These are phyloP conservation scores for Fusarium sarcochroum DNA, from an alignment of 2,329 filamentous ascomycete species.

Conservation along the genomic window DNA sequence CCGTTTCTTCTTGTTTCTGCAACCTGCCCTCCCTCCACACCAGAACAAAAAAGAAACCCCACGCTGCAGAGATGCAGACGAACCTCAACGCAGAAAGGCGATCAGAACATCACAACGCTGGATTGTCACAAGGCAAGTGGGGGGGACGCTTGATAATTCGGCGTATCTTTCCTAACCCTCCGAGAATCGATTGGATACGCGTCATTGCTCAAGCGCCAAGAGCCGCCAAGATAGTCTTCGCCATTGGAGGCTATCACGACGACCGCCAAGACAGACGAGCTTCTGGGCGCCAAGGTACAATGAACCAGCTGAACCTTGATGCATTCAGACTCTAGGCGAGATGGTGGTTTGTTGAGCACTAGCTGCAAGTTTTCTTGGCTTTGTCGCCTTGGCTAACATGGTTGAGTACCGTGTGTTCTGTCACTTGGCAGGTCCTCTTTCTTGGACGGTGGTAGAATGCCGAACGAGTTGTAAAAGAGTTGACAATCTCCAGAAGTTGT, in stretches of 20 bases:
- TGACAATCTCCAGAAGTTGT: not conserved
- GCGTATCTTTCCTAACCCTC: conserved; percentile 15
- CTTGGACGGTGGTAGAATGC: conserved; percentile 29
- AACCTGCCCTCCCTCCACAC: conserved; percentile 9
- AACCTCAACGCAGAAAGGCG: not conserved
- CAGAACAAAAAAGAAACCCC: conserved; percentile 9
- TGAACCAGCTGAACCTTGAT: conserved; percentile 44
- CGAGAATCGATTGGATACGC: conserved; percentile 32
- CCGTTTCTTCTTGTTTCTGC: conserved; percentile 11
- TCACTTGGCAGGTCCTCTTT: conserved; percentile 9
- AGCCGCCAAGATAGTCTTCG: conserved; percentile 32
- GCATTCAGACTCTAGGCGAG: conserved; percentile 35
- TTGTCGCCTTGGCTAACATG: conserved; percentile 12
- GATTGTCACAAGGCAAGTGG: conserved; percentile 12
- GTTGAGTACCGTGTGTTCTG: conserved; percentile 11
- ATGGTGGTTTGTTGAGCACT: conserved; percentile 34
- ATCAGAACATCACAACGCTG: conserved; percentile 12
- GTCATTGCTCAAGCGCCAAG: conserved; percentile 44
- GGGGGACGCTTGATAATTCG: conserved; percentile 11
- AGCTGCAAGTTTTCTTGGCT: conserved; percentile 5
- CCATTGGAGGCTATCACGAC: conserved; percentile 36
- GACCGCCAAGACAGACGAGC: conserved; percentile 21
- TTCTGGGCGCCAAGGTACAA: conserved; percentile 33
- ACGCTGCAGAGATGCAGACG: conserved; percentile 15
- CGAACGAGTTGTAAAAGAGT: conserved; percentile 15